Evolutionary conservation across 73 alveolate genomes (phyloP).

Genomic region (Stentor roeselii): DNA sequence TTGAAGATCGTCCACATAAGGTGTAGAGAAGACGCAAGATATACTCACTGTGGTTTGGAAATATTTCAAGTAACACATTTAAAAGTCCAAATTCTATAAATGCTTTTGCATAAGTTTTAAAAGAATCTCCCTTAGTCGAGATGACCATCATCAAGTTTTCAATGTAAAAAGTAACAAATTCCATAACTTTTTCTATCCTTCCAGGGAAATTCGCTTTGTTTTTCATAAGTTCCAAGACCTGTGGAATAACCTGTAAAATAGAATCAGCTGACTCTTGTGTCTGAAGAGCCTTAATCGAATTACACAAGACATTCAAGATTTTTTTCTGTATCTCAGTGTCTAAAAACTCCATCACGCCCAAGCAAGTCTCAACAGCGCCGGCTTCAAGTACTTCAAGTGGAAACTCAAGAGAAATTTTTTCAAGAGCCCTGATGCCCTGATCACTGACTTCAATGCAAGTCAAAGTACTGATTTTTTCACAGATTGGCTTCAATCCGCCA

Average conservation of each 20-base stretch:
- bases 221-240: background rate
- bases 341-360: slow-evolving; percentile 12
- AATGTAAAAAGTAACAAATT: background rate
- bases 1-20: background rate
- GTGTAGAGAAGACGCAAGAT: background rate
- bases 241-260: background rate
- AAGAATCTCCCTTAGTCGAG: background rate
- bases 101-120: background rate
- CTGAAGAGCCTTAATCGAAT: background rate
- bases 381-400: background rate
- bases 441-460: slow-evolving; percentile 14
- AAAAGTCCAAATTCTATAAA: background rate
- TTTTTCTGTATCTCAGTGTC: slow-evolving; percentile 21
- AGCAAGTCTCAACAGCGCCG: background rate
- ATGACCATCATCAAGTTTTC: background rate
- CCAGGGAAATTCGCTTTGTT: background rate
- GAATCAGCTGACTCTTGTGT: background rate
- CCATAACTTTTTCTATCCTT: background rate
- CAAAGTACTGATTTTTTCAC: background rate
- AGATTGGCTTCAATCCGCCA: slow-evolving; percentile 5
- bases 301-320: background rate
- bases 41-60: background rate
- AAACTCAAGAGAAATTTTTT: slow-evolving; percentile 25
- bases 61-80: background rate
- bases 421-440: slow-evolving; percentile 2